Percentiles rank a stretch among this genome's conserved stretches.
Conservation (phyloP, 1,139 yeast species). For the Geotrichum australiense region DNA sequence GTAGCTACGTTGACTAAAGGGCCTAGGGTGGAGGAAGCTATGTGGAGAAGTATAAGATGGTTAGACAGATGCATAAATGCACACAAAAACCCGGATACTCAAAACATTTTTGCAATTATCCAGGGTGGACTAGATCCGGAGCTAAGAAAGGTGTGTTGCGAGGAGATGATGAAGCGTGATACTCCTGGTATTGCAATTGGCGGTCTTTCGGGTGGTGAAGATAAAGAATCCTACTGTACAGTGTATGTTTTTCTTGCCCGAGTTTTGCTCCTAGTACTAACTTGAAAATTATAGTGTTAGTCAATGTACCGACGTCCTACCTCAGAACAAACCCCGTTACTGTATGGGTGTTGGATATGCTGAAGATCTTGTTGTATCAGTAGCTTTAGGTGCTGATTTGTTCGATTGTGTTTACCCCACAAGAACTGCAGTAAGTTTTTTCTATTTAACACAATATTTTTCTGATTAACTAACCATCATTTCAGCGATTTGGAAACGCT, state of each 20-base stretch:
- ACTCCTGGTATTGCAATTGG: conserved; percentile 45
- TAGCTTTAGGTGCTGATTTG: conserved; percentile 42
- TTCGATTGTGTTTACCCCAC: conserved; percentile 44
- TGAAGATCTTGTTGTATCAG: conserved; percentile 41
- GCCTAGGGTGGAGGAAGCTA: conserved; percentile 41
- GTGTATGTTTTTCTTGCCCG: conserved; percentile 23
- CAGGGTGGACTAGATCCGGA: conserved; percentile 41
- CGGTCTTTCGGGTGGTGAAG: conserved; percentile 43
- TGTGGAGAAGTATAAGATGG: conserved; percentile 41
- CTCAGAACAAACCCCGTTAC: conserved; percentile 39
- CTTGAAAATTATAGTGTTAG: conserved; percentile 25
- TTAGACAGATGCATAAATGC: conserved; percentile 41
- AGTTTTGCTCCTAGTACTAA: conserved; percentile 2
- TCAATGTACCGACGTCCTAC: conserved; percentile 38
- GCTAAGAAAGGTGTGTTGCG: conserved; percentile 37
- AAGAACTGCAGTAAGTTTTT: conserved; percentile 34
- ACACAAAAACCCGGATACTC: conserved; percentile 39
- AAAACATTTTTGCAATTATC: conserved; percentile 40
- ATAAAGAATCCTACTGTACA: conserved; percentile 36
- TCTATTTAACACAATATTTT: conserved; percentile 4
- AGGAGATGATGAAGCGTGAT: conserved; percentile 39
- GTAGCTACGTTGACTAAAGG: conserved; percentile 41
- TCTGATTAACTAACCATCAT: conserved; percentile 1
- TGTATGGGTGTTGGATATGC: conserved; percentile 46
- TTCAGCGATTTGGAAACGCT: conserved; percentile 39